Evolutionary conservation across 169 alveolate genomes (phyloP).

Genomic region (Cryptosporidium ubiquitum): DNA sequence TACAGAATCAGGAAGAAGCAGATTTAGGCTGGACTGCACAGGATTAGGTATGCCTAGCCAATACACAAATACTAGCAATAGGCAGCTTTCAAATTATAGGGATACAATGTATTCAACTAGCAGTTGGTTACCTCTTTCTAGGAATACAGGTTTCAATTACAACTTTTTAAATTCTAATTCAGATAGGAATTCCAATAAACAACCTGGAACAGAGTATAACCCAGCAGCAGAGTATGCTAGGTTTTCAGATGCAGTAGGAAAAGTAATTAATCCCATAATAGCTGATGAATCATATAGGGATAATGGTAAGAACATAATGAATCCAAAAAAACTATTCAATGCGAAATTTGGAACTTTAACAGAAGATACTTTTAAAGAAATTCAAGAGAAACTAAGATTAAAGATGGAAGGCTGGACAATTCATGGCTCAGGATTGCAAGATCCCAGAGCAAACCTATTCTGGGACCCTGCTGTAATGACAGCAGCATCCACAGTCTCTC

Average conservation of each 20-base stretch:
- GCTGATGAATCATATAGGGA: conserved; percentile 68
- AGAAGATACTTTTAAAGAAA: conserved; percentile 28
- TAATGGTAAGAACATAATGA: conserved; percentile 23
- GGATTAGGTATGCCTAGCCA: conserved; percentile 27
- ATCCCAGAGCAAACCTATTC: conserved; percentile 59
- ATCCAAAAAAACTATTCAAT: conserved; percentile 54
- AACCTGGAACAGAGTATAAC: conserved; percentile 30
- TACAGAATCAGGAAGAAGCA: background rate
- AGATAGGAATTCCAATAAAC: background rate
- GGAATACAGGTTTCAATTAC: conserved; percentile 47
- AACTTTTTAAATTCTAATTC: conserved; percentile 31
- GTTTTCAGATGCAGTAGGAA: conserved; percentile 67
- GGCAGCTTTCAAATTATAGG: background rate
- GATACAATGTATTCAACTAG: conserved; percentile 50
- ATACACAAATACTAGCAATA: conserved; percentile 3
- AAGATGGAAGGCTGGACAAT: conserved; percentile 66
- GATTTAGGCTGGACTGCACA: background rate
- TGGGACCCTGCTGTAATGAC: conserved; percentile 73
- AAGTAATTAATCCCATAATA: conserved; percentile 44
- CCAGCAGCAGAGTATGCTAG: conserved; percentile 70
- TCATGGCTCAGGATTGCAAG: conserved; percentile 63
- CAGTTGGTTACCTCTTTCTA: conserved; percentile 34
- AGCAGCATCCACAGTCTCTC: conserved; percentile 38
- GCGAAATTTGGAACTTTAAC: conserved; percentile 64
- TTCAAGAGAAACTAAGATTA: conserved; percentile 49